A percentile compares a stretch with the other conserved stretches of the same genome.
These are phyloP conservation scores for Elsinoe arachidis DNA, from an alignment of 2,329 filamentous ascomycete species.

Conservation along the genomic window DNA sequence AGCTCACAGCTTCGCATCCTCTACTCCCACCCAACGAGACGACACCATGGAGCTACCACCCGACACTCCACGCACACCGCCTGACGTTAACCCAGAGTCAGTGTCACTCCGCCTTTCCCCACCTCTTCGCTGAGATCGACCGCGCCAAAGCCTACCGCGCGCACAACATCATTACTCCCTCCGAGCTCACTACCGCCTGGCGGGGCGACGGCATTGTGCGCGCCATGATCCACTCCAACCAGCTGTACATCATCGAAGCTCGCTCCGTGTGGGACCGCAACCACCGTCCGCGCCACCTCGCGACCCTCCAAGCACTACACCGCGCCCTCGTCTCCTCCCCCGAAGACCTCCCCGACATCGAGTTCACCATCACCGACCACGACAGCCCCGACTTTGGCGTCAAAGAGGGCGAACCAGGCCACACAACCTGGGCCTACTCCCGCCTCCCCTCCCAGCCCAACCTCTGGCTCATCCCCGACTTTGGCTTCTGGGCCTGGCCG, in stretches of 20 bases:
- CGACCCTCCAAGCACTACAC: slow-evolving; percentile 40
- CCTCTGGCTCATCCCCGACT: slow-evolving; percentile 46
- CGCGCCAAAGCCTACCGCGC: slow-evolving; percentile 23
- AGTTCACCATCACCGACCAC: slow-evolving; percentile 41
- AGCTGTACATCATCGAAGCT: slow-evolving; percentile 30
- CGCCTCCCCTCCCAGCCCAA: slow-evolving; percentile 24
- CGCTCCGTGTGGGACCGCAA: slow-evolving; percentile 25
- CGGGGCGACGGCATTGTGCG: slow-evolving; percentile 26
- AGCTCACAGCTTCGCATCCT: neutral
- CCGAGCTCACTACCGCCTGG: slow-evolving; percentile 25
- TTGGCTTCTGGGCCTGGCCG: slow-evolving; percentile 47
- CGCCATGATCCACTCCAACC: slow-evolving; percentile 30
- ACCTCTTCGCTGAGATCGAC: slow-evolving; percentile 26
- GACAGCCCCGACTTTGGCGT: slow-evolving; percentile 29
- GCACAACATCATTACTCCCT: slow-evolving; percentile 21
- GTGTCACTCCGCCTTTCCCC: slow-evolving; percentile 26
- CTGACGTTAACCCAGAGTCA: slow-evolving; percentile 21
- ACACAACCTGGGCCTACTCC: slow-evolving; percentile 37
- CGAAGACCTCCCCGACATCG: slow-evolving; percentile 38
- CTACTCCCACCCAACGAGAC: neutral
- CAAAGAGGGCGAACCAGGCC: slow-evolving; percentile 14
- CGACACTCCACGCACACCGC: slow-evolving; percentile 5
- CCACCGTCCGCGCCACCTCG: slow-evolving; percentile 20
- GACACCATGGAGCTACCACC: neutral
- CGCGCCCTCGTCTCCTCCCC: slow-evolving; percentile 38